Evolutionary conservation across 257 asterid genomes (phyloP), one percentile per base, ranked within the genome.

Genomic region (Ophiorrhiza pumila): DNA sequence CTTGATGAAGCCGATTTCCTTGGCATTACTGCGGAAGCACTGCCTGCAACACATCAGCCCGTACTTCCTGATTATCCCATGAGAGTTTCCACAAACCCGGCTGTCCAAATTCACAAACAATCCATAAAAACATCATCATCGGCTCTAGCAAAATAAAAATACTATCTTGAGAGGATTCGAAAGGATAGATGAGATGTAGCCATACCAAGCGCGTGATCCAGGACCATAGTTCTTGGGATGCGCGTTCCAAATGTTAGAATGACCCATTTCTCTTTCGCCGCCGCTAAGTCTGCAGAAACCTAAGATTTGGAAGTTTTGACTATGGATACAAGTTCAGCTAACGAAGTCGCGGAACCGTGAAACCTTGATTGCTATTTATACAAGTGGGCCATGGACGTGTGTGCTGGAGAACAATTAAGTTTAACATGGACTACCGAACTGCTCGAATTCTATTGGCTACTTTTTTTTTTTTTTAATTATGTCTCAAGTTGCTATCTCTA

Each of bases 161-260:
- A n/a, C n/a, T n/a, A n/a, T n/a, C n/a, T n/a, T n/a, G n/a, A n/a
- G n/a, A n/a, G n/a, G n/a, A n/a, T n/a, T n/a, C n/a, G n/a, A n/a
- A n/a, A n/a, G n/a, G n/a, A n/a, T n/a, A n/a, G n/a, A n/a, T n/a
- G n/a, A n/a, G n/a, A n/a, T n/a, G n/a, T n/a, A 7, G 22, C 25
- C 35, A 45, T 68, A 80, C 83, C 83, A 76, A 23, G 77, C 79
- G 53, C 86, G 81, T 9, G 87, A 81, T 3, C 87, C 87, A 43
- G 87, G 85, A 17, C 89, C 87, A 29, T 82, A 82, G 52, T 23
- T 80, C 73, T 85, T 85, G 29, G 89, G 87, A 63, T 82, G 87
- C 61, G 89, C 64, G 68, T 82, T 82, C 85, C 85, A 85, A n/a
- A 82, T 50, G 74, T 85, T 80, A 29, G 87, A 70, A 81, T 82